phyloP scores from a whole-genome alignment of 78 protist genomes.

The Monocercomonoides exilis region DNA sequence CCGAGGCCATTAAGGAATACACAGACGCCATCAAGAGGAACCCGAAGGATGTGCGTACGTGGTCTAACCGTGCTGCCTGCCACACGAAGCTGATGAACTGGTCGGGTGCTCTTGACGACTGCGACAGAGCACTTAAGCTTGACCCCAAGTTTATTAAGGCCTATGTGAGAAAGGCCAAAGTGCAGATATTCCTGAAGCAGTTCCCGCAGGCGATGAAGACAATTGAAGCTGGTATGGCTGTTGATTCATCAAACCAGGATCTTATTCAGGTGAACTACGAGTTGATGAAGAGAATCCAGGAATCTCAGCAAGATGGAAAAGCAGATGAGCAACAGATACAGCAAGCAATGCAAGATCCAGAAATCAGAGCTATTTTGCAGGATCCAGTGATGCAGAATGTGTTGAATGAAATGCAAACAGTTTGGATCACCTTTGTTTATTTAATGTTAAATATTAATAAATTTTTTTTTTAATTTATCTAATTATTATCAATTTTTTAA shows the following conservation, averaged over 20 bases:
- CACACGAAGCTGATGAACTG: conserved; percentile 3
- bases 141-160: conserved; percentile 37
- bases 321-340: background rate
- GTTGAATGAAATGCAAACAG: conserved; percentile 6
- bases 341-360: conserved; percentile 1
- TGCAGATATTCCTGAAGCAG: conserved; percentile 11
- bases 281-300: background rate
- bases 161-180: conserved; percentile 8
- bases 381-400: background rate
- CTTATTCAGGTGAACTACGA: background rate
- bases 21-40: background rate
- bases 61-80: conserved; percentile 33
- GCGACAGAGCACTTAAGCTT: conserved; percentile 19
- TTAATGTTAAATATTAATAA: too few species aligned
- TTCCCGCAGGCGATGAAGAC: conserved; percentile 6
- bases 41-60: background rate
- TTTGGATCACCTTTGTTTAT: too few species aligned
- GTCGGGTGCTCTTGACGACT: conserved; percentile 18
- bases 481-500: too few species aligned
- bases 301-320: background rate
- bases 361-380: background rate
- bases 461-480: too few species aligned
- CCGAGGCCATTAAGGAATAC: background rate
- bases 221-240: background rate
- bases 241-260: background rate